Conservation (phyloP, 176 grass and related monocot species). For the Oryza coarctata region DNA sequence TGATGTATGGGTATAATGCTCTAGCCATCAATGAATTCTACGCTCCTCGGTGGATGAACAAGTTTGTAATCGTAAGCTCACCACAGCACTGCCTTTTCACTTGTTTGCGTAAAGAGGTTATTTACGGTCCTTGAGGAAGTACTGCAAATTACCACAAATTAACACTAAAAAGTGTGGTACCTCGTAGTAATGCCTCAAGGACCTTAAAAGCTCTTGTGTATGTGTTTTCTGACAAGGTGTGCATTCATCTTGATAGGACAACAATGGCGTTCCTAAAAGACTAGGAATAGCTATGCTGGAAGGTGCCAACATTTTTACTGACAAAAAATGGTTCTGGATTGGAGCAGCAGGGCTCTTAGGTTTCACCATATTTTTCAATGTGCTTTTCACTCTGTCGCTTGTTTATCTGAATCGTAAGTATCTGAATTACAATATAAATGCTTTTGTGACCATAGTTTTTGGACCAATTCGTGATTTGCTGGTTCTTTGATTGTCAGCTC, state of each 20-base stretch:
- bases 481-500: slow-evolving; percentile 48
- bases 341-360: slow-evolving; percentile 76
- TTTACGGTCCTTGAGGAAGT: background rate
- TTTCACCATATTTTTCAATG: slow-evolving; percentile 95
- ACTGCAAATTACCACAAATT: background rate
- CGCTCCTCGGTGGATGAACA: slow-evolving; percentile 91
- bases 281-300: slow-evolving; percentile 68
- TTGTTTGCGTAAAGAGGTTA: background rate
- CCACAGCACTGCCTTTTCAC: background rate
- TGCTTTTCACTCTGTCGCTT: slow-evolving; percentile 89
- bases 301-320: slow-evolving; percentile 62
- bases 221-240: slow-evolving; percentile 26
- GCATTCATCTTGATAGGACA: slow-evolving; percentile 34
- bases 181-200: background rate
- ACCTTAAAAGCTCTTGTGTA: background rate
- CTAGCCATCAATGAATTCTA: slow-evolving; percentile 93
- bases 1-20: slow-evolving; percentile 88
- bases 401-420: slow-evolving; percentile 87
- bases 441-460: slow-evolving; percentile 7
- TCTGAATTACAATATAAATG: background rate
- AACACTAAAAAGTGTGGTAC: background rate
- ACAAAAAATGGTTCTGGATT: slow-evolving; percentile 96
- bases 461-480: slow-evolving; percentile 19
- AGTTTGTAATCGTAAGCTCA: slow-evolving; percentile 49
- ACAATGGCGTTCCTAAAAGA: slow-evolving; percentile 51